Evolutionary conservation across 2,329 filamentous ascomycete species (phyloP).

Genomic region (Fusarium marasasianum): DNA sequence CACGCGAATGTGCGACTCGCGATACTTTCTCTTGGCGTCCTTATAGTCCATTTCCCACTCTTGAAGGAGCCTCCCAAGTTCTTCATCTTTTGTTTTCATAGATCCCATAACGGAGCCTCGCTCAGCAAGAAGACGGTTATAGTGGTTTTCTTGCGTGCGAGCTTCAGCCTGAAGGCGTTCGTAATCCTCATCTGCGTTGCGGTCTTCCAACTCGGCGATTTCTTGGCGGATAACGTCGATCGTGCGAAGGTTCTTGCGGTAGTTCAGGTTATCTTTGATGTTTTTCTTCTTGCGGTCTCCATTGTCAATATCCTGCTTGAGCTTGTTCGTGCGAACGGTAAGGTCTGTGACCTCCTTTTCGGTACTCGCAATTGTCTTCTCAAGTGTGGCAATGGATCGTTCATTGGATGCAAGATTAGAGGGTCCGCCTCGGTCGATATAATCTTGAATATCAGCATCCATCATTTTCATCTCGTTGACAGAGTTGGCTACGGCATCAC

Average conservation of each 20-base stretch:
- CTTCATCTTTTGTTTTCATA: constrained; percentile 85
- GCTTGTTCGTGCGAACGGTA: constrained; percentile 76
- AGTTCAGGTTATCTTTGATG: constrained; percentile 88
- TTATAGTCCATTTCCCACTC: constrained; percentile 91
- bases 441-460: constrained; percentile 81
- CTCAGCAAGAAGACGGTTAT: constrained; percentile 76
- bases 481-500: constrained; percentile 76
- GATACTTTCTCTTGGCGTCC: constrained; percentile 81
- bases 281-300: constrained; percentile 85
- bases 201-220: constrained; percentile 77
- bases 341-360: constrained; percentile 75
- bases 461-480: constrained; percentile 80
- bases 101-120: constrained; percentile 78
- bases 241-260: constrained; percentile 77
- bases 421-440: constrained; percentile 79
- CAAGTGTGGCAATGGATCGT: constrained; percentile 73
- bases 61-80: constrained; percentile 74
- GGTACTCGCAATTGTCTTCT: constrained; percentile 70
- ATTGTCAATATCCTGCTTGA: constrained; percentile 80
- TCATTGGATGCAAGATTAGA: constrained; percentile 75
- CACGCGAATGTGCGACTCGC: constrained; percentile 87
- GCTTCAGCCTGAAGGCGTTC: constrained; percentile 77
- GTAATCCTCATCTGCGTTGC: constrained; percentile 86
- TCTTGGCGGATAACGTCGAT: constrained; percentile 74
- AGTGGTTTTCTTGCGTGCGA: constrained; percentile 70